These are phyloP conservation scores for Betula pendula DNA, from an alignment of 306 rosid genomes.

Conservation along the genomic window DNA sequence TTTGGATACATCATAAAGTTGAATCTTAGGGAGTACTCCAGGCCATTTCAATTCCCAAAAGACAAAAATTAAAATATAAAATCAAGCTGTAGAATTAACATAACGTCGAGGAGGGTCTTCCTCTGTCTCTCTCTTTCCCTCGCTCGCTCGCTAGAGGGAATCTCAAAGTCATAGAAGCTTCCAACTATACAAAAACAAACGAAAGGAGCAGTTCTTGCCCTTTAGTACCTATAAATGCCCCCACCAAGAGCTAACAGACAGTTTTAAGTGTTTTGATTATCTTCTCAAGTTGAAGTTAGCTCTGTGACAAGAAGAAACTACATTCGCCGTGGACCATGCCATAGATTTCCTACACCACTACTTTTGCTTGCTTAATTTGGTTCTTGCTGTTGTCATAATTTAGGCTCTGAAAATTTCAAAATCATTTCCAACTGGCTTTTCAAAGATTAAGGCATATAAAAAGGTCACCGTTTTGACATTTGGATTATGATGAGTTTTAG, in stretches of 20 bases:
- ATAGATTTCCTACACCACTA: conserved; percentile 56
- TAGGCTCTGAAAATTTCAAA: conserved; percentile 47
- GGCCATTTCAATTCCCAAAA: neutral
- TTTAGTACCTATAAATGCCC: conserved; percentile 40
- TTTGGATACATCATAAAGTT: neutral
- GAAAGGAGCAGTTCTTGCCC: conserved; percentile 45
- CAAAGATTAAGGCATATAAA: conserved; percentile 13
- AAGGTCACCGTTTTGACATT: neutral
- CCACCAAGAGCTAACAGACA: conserved; percentile 68
- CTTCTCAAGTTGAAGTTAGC: conserved; percentile 49
- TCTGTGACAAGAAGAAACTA: conserved; percentile 55
- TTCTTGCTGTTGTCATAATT: conserved; percentile 20
- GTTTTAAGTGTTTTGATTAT: conserved; percentile 36
- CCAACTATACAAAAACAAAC: conserved; percentile 61
- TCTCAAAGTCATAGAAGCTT: conserved; percentile 61
- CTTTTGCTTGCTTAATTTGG: conserved; percentile 22
- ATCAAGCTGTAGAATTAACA: too few species aligned
- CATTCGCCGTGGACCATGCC: conserved; percentile 31
- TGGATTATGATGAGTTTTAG: conserved; percentile 28
- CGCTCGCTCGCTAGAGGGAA: conserved; percentile 25
- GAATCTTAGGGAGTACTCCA: too few species aligned
- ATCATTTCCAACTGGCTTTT: conserved; percentile 35
- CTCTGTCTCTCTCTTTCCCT: neutral
- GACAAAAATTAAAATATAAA: too few species aligned
- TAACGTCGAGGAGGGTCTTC: neutral